phyloP scores from a whole-genome alignment of 805 yeast species.

The Myxozyma neotropica region DNA sequence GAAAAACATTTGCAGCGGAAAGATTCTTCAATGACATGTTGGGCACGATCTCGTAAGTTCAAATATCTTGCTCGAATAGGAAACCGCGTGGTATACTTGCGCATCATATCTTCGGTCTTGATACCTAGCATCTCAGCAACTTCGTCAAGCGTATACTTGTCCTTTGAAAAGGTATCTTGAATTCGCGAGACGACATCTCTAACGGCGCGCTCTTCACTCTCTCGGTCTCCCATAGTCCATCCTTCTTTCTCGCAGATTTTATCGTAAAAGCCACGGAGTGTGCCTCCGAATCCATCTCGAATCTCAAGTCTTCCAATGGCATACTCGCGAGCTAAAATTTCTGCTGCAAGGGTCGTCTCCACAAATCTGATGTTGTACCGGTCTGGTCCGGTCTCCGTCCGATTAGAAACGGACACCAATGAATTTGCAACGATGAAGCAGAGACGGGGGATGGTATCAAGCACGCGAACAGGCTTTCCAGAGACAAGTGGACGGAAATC shows the following conservation, averaged over 20 bases:
- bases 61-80: constrained; percentile 60
- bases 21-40: constrained; percentile 66
- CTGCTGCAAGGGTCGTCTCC: constrained; percentile 70
- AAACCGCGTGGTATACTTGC: constrained; percentile 52
- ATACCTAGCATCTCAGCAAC: constrained; percentile 52
- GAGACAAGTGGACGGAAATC: constrained; percentile 62
- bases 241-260: constrained; percentile 15
- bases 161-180: constrained; percentile 21
- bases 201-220: constrained; percentile 44
- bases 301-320: constrained; percentile 54
- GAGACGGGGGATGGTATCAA: constrained; percentile 46
- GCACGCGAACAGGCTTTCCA: constrained; percentile 49
- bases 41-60: constrained; percentile 60
- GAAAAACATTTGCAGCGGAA: constrained; percentile 57
- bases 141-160: constrained; percentile 55
- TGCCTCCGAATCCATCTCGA: constrained; percentile 50
- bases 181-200: constrained; percentile 12
- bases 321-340: constrained; percentile 54
- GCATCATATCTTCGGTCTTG: constrained; percentile 48
- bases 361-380: constrained; percentile 73
- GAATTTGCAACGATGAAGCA: constrained; percentile 66
- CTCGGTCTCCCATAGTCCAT: constrained; percentile 42
- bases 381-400: constrained; percentile 67
- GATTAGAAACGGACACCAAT: constrained; percentile 60
- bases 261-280: constrained; percentile 51